phyloP scores from a whole-genome alignment of 1,284 basidiomycete species.

The Fistulinella cinereoalba region DNA sequence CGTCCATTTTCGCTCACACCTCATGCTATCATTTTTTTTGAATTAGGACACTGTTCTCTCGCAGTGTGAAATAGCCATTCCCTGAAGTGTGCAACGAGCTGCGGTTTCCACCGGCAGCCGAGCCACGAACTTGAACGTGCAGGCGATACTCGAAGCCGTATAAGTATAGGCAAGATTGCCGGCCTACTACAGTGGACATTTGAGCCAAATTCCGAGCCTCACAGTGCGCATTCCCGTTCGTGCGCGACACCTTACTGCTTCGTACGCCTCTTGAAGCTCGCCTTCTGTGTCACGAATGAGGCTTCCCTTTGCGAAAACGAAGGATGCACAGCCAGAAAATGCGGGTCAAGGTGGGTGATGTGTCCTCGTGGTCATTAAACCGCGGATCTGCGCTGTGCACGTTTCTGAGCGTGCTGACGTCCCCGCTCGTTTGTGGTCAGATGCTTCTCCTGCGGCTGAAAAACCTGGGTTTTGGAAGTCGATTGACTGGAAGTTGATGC shows the following conservation, averaged over 20 bases:
- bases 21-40: no score
- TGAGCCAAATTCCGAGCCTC: no score
- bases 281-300: constrained; percentile 9
- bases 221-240: no score
- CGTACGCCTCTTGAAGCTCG: not conserved
- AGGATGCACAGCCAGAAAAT: not conserved
- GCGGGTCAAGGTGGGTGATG: constrained; percentile 13
- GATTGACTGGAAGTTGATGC: constrained; percentile 28
- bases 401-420: constrained; percentile 1
- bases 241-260: not conserved
- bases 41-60: no score
- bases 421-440: not conserved
- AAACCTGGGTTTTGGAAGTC: constrained; percentile 26
- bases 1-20: no score
- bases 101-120: no score
- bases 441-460: not conserved
- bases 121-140: no score
- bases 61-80: no score
- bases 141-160: no score
- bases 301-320: constrained; percentile 6
- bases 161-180: no score
- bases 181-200: no score
- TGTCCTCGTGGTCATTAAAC: not conserved
- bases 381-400: not conserved
- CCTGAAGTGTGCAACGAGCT: no score